phyloP scores from a whole-genome alignment of 768 basidiomycete genomes.

The Mycena vitilis region DNA sequence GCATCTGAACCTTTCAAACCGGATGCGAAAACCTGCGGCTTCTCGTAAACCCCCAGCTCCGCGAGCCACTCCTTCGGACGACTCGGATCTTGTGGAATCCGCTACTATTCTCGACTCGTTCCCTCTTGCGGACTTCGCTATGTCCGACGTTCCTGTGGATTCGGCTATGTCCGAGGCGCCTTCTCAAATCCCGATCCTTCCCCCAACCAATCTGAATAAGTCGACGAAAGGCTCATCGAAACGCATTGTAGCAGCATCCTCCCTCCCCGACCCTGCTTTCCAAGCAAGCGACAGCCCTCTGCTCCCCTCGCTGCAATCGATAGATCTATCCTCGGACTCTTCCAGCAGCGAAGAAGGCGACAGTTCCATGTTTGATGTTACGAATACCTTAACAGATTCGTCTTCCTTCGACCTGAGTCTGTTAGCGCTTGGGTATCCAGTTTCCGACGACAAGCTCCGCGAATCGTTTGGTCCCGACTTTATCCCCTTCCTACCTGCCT shows the following conservation, averaged over 20 bases:
- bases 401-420: constrained; percentile 24
- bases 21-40: constrained; percentile 35
- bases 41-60: constrained; percentile 16
- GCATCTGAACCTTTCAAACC: constrained; percentile 63
- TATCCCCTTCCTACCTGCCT: constrained; percentile 2
- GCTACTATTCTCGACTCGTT: constrained; percentile 2
- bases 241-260: constrained; percentile 5
- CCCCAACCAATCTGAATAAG: neutral
- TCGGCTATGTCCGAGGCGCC: constrained; percentile 1
- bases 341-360: constrained; percentile 22
- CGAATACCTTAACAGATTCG: constrained; percentile 11
- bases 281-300: constrained; percentile 14
- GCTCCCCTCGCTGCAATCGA: constrained; percentile 17
- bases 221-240: constrained; percentile 8
- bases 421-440: constrained; percentile 8
- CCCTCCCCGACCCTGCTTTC: neutral
- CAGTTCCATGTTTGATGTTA: constrained; percentile 23
- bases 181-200: neutral
- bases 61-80: neutral
- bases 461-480: constrained; percentile 24
- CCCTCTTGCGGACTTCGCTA: neutral
- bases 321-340: constrained; percentile 22
- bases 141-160: neutral
- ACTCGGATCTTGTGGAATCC: constrained; percentile 1
- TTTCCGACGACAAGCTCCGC: constrained; percentile 24